Base-by-base conservation (phyloP, 257 asterid genomes). In the Lithospermum erythrorhizon region DNA sequence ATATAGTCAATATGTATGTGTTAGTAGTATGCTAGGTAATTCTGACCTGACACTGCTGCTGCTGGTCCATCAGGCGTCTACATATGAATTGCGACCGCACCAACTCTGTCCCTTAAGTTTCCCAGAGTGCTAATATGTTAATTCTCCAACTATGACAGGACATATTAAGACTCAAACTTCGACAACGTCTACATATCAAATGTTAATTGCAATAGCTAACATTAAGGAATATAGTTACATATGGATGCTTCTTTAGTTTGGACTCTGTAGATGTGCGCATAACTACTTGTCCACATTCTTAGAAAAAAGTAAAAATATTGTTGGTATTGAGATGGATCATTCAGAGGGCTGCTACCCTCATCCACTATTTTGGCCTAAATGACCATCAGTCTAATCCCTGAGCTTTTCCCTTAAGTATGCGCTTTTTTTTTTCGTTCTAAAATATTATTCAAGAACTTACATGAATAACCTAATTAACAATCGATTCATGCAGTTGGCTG, bases 401-500 rank as follows among this genome's bases (percentile, higher is more conserved):
- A 13, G 17, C 4, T 11, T 41, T 41, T 41, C 49, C 18, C 2
- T 13, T 41, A 41, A 13, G 17, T 41, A 41, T 14, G 13, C 49
- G 3, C 18, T 41, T 41, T 14, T 11, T 11, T 11, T 35, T 35
- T 41, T 41, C 49, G 1, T 41, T 41, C 49, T 13, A 41, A 17
- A 41, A 41, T 41, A 41, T 41, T 3, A 11, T 13, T 41, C 49
- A 41, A 8, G 2, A 41, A 41, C 49, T 41, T 1, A 41, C 15
- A 41, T 41, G 16, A 41, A 41, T 11, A 41, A 9, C 16, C 17
- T 6, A 41, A 6, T 11, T 0, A 35, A 11, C 45, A 35, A 41
- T 17, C 27, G 53, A 9, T 59, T 19, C 5, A 30, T 72, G 82
- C 95, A 91, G 98, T 81, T 91, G 70, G 98, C 98, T 70, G 98